Evolutionary conservation across 306 rosid genomes (phyloP), one percentile per base, ranked within the genome.

Genomic region (Cicer bijugum): DNA sequence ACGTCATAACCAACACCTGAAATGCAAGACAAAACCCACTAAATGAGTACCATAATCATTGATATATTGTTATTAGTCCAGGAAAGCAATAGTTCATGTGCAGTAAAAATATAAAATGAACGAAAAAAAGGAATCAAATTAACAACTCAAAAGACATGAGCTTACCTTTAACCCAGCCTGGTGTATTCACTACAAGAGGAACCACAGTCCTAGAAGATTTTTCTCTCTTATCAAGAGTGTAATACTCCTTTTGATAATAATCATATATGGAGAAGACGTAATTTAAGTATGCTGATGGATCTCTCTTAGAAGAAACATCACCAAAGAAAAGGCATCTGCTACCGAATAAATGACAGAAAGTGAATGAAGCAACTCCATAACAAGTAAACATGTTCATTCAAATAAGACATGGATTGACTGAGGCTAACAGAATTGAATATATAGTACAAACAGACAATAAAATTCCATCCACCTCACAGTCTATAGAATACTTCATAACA

Each of bases 161-260:
- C 65, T 74, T 82, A 88, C 98, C 98, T 87, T 91, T 94, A 76
- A 94, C 97, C 98, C 98, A 91, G 33, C 98, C 97, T 58, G 94
- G 89, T 23, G 98, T 94, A 81, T 94, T 94, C 71, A 94, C 82
- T 7, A 94, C 78, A 12, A 94, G 97, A 81, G 98, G 97, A 81
- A 89, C 38, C 83, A 63, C 80, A n/a, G 70, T 82, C 83, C 74
- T 82, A n/a, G 46, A 20, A 70, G 75, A 71, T 58, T 55, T 79
- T 71, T 77, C 78, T 75, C 68, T 84, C 75, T 82, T 55, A 63
- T 75, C 75, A 39, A 8, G 62, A 42, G 67, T 23, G 77, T 62
- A 53, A 76, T 85, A 89, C 71, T 82, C 88, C 70, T 68, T 86
- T 70, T 6, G 77, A 59, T 87, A 91, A 87, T 86, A 80, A 79